Base-by-base conservation (phyloP, 768 basidiomycete genomes). In the Podaxis sp. region DNA sequence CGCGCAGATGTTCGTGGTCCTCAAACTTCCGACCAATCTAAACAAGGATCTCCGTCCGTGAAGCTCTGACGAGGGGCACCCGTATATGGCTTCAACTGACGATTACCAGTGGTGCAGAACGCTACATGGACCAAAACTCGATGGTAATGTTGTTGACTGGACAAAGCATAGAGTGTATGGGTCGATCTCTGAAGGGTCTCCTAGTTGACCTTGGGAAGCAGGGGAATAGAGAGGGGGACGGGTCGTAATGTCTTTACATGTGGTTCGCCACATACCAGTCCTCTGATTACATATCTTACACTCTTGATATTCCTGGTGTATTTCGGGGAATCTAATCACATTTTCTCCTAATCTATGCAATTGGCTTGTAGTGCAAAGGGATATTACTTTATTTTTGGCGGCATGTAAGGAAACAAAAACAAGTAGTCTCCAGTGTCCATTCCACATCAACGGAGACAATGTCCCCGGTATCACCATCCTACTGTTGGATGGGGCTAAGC, bases 1-100 rank as follows among this genome's bases (percentile, higher is more conserved):
- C 83, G 90, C 46, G 86, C 85, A 33, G 77, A 83, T 66, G 75
- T 80, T 65, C 79, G 81, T 64, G 80, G 76, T 12, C 81, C 81
- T 13, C 68, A 68, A 13, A 30, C 48, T 22, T 30, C 7, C 9
- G 42, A 39, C 42, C 24, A 55, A n/a, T 26, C 52, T 15, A 48
- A 24, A 24, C 48, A 42, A 5, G 30, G 38, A 30, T 54, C 54
- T 38, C 53, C 28, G 44, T 56, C 54, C 17, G 61, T 54, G 46
- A 63, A 63, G 22, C 61, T 63, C 38, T 63, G 61, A 63, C 22
- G 15, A 19, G 19, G 5, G 36, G 9, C 54, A 40, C 33, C 33
- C 8, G 33, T 9, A 33, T 33, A 2, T 33, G 8, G 33, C 9
- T 33, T 33, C 33, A 33, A 9, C 33, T 33, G 33, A 33, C 33